These are phyloP conservation scores for Eremothecium sinecaudum DNA, from an alignment of 1,139 yeast species.

Conservation along the genomic window DNA sequence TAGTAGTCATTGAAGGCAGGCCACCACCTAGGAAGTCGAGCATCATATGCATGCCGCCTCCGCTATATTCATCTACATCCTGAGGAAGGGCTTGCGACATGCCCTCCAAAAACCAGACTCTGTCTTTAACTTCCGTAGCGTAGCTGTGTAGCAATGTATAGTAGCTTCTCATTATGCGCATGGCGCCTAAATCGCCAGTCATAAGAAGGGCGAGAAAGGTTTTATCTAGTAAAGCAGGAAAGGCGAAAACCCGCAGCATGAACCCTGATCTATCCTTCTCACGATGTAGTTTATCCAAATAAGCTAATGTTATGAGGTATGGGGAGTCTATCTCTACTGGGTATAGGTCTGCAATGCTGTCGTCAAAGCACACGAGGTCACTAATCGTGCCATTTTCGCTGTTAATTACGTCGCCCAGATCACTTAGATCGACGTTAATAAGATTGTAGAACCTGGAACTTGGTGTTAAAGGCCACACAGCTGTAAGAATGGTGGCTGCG, in stretches of 20 bases:
- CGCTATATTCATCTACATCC: constrained; percentile 74
- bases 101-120: constrained; percentile 91
- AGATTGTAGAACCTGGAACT: constrained; percentile 64
- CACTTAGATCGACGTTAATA: constrained; percentile 66
- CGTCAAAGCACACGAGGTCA: constrained; percentile 74
- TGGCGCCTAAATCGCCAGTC: constrained; percentile 78
- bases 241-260: constrained; percentile 78
- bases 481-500: constrained; percentile 87
- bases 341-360: constrained; percentile 71
- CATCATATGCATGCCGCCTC: constrained; percentile 90
- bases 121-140: constrained; percentile 78
- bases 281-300: constrained; percentile 70
- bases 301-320: constrained; percentile 75
- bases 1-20: constrained; percentile 46
- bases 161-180: constrained; percentile 83
- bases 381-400: constrained; percentile 37
- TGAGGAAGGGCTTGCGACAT: constrained; percentile 78
- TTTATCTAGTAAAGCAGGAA: constrained; percentile 84
- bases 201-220: constrained; percentile 64
- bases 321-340: constrained; percentile 82
- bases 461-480: constrained; percentile 89
- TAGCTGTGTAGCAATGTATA: constrained; percentile 72
- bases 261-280: constrained; percentile 81
- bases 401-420: constrained; percentile 69
- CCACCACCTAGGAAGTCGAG: constrained; percentile 76